These are phyloP conservation scores for Rhododendron williamsianum DNA, from an alignment of 148 eudicot species.

Conservation along the genomic window DNA sequence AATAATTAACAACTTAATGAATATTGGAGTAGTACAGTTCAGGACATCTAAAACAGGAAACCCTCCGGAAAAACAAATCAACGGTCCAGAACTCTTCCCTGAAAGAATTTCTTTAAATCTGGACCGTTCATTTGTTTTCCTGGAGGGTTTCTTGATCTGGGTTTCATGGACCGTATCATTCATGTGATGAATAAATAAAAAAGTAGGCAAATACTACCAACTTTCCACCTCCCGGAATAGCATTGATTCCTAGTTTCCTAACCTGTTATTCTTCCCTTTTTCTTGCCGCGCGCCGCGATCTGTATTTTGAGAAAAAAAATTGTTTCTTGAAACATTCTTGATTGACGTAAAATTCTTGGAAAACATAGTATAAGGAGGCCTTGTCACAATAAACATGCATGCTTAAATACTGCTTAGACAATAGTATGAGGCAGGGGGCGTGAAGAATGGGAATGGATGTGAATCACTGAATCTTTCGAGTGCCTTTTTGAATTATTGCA, in stretches of 20 bases:
- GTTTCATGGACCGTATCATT: too few relatives aligned
- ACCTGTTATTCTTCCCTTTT: not conserved
- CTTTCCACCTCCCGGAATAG: not conserved
- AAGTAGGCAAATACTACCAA: not conserved
- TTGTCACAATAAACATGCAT: not conserved
- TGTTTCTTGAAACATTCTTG: not conserved
- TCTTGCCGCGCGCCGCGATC: not conserved
- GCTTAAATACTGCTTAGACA: not conserved
- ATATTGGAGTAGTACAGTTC: too few relatives aligned
- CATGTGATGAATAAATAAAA: too few relatives aligned
- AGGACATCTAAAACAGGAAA: too few relatives aligned
- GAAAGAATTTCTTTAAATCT: too few relatives aligned
- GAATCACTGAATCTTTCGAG: not conserved
- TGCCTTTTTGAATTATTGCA: slow-evolving; percentile 33
- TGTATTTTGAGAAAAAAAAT: not conserved
- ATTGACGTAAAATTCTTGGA: not conserved
- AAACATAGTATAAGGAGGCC: not conserved
- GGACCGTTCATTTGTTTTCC: too few relatives aligned
- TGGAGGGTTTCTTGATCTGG: too few relatives aligned
- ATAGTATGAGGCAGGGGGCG: not conserved
- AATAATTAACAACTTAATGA: not conserved
- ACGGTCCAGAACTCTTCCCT: too few relatives aligned
- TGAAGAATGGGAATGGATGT: not conserved
- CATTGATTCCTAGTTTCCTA: not conserved
- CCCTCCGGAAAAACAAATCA: too few relatives aligned